Evolutionary conservation across 2,329 filamentous ascomycete species (phyloP), one percentile per base, ranked within the genome.

Genomic region (Hypoxylon sp.): DNA sequence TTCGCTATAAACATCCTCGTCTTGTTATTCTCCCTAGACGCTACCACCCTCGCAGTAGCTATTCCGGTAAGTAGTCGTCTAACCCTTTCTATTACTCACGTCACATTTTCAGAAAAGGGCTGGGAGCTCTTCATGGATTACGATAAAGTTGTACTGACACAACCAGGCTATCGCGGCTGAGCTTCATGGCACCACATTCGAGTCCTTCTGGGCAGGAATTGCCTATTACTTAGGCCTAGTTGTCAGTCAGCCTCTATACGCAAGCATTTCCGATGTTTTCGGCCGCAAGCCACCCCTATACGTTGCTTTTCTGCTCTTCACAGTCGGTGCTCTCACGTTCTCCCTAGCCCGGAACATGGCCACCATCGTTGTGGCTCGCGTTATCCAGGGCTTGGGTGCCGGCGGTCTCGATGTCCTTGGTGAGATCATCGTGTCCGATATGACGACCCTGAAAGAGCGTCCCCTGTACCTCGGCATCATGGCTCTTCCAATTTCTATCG

Each of bases 191-290:
- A 73, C 65, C 1, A 74, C 70, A 0, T 52, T 78, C 0, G 69
- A 77, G 47, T 72, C 73, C 48, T 70, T 81, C 74, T 65, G 81
- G 81, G 66, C 83, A 60, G 70, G 77, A 61, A 70, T 84, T 74
- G 63, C 75, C 6, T 77, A 71, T 48, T 68, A 71, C 9, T 61
- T 78, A 2, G 72, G 66, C 17, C 72, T 75, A 35, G 72, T 75
- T 29, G 59, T 76, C 29, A 74, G 72, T 10, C 71, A 75, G 35
- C 75, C 75, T 2, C 50, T 76, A 14, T 78, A 73, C 46, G 70
- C 72, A 39, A 76, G 70, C 52, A 63, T 77, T 14, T 79, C 78
- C 14, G 73, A 78, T 35, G 66, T 76, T 3, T 70, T 80, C 10
- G 78, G 78, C 22, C 77, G 78, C 37, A 79, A 78, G 53, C 64